phyloP scores from a whole-genome alignment of 2,329 filamentous ascomycete species.

The Arachnomyces sp. region DNA sequence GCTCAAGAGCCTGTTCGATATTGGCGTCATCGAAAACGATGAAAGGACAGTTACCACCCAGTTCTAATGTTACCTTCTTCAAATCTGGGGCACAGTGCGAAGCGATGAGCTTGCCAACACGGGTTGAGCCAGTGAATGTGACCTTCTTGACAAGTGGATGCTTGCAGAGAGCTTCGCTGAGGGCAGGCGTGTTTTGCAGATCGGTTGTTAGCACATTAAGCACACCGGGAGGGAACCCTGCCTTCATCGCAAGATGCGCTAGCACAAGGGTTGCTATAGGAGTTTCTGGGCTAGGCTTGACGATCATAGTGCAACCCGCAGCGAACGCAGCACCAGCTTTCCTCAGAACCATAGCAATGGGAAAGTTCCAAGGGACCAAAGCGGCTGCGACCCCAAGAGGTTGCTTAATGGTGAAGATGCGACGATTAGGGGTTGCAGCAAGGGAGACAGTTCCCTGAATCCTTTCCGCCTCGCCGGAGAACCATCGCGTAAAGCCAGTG shows the following conservation, averaged over 20 bases:
- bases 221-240: constrained; percentile 27
- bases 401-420: constrained; percentile 72
- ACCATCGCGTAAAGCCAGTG: constrained; percentile 73
- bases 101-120: constrained; percentile 27
- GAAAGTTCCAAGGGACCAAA: constrained; percentile 88
- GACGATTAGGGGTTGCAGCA: constrained; percentile 61
- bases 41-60: constrained; percentile 38
- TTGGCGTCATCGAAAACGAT: constrained; percentile 37
- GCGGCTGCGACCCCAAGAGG: constrained; percentile 76
- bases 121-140: constrained; percentile 28
- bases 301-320: constrained; percentile 32
- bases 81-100: constrained; percentile 27
- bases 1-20: constrained; percentile 25
- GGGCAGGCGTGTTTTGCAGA: constrained; percentile 23
- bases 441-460: constrained; percentile 69
- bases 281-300: constrained; percentile 31
- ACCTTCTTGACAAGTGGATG: constrained; percentile 25
- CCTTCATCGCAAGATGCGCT: constrained; percentile 25
- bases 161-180: constrained; percentile 26
- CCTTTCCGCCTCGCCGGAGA: constrained; percentile 68
- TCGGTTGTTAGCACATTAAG: constrained; percentile 29
- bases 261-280: constrained; percentile 27
- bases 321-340: constrained; percentile 30
- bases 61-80: constrained; percentile 39
- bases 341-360: constrained; percentile 59